Conservation (phyloP, 2,329 filamentous ascomycete species). For the Herpotrichia juniperi region DNA sequence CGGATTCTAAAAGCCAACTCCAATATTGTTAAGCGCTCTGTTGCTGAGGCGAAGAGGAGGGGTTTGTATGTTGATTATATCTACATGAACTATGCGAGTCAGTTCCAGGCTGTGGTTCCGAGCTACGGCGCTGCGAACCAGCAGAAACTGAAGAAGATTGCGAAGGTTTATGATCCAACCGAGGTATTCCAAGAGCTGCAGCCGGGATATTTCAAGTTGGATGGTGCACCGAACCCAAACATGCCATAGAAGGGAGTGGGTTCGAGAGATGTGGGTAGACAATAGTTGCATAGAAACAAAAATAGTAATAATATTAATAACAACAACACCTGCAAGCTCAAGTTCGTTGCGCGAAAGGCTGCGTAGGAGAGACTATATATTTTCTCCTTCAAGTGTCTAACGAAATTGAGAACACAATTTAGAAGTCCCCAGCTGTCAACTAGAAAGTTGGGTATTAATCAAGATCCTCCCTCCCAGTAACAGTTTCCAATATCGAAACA, state of each 20-base stretch:
- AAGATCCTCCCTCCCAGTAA: no score
- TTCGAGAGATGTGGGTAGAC: no score
- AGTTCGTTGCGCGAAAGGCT: no score
- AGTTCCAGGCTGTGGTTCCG: constrained; percentile 50
- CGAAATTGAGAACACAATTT: no score
- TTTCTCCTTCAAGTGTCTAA: no score
- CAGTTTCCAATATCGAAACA: no score
- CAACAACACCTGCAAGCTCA: no score
- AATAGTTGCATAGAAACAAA: no score
- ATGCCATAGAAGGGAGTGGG: not conserved
- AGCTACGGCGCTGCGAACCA: constrained; percentile 51
- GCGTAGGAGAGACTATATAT: no score
- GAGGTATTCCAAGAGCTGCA: constrained; percentile 49
- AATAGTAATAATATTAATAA: no score
- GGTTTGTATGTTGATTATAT: constrained; percentile 36
- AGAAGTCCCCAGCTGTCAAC: no score
- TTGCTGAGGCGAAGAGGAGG: constrained; percentile 24
- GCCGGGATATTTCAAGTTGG: constrained; percentile 54
- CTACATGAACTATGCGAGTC: constrained; percentile 57
- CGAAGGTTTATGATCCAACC: constrained; percentile 48
- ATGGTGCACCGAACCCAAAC: constrained; percentile 12
- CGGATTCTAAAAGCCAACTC: constrained; percentile 23
- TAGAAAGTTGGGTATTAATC: no score
- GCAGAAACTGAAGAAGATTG: constrained; percentile 39
- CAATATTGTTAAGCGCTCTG: constrained; percentile 22